Evolutionary conservation across 345 rosid species (phyloP), one percentile per base, ranked within the genome.

Genomic region (Sonneratia caseolaris): DNA sequence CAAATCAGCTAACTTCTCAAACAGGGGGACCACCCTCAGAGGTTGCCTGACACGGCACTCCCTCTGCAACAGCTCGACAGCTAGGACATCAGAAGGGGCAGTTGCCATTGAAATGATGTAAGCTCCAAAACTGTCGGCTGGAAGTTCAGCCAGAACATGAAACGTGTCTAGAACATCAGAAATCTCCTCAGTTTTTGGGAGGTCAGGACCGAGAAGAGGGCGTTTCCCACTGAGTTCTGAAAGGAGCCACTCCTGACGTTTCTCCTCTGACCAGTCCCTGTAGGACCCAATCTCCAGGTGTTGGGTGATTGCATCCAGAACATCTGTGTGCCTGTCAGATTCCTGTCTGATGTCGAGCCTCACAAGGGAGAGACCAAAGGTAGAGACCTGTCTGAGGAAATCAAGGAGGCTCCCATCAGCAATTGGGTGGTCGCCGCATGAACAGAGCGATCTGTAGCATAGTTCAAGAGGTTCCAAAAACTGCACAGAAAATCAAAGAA

Each of bases 361-460:
- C 49, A 96, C 98, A 40, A 96, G 86, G 62, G 99, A 87, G 71
- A 96, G 96, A 62, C 99, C 99, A 70, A 96, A 96, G 53, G 97
- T 96, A 13, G 99, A 96, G 64, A 91, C 97, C 87, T 96, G 99
- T 76, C 99, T 84, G 78, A 92, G 73, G 88, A 96, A 92, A 83
- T 96, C 99, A 40, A 96, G 99, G 76, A 96, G 99, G 86, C 86
- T 92, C 66, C 99, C 99, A 78, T 96, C 99, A 70, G 99, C 98
- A 77, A 96, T 92, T 57, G 98, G 70, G 10, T 85, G 90, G 81
- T 96, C 99, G 74, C 99, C 99, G 57, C 96, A 89, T 51, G 87
- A 70, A 73, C 97, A 96, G 42, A 92, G 93, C 10, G 99, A 96
- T 71, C 93, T 83, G 81, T 92, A 96, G 75, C 97, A 91, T 70